These are phyloP conservation scores for Solanum chilense DNA, from an alignment of 257 asterid species.

Conservation along the genomic window DNA sequence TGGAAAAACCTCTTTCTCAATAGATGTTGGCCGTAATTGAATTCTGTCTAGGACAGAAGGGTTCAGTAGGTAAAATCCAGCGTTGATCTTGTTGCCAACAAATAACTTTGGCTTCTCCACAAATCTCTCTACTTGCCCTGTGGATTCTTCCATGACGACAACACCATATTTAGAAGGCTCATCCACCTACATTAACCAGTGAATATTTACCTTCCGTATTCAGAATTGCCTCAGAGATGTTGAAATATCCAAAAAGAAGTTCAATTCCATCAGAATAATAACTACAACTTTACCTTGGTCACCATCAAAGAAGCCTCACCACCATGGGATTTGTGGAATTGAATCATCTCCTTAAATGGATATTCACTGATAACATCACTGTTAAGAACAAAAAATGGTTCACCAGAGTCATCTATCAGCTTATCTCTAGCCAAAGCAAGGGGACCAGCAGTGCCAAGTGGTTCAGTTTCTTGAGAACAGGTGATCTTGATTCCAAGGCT, in stretches of 20 bases:
- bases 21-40: slow-evolving; percentile 64
- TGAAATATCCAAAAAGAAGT: background rate
- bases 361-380: slow-evolving; percentile 94
- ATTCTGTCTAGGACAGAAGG: slow-evolving; percentile 59
- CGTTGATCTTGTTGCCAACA: slow-evolving; percentile 73
- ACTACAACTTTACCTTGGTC: slow-evolving; percentile 33
- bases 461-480: slow-evolving; percentile 97
- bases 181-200: slow-evolving; percentile 40
- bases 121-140: slow-evolving; percentile 66
- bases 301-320: slow-evolving; percentile 98
- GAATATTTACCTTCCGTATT: background rate
- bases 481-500: slow-evolving; percentile 87
- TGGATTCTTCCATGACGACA: slow-evolving; percentile 52
- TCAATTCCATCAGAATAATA: background rate
- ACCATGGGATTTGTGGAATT: slow-evolving; percentile 89
- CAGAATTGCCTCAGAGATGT: background rate
- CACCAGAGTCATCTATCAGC: slow-evolving; percentile 70
- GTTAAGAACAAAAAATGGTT: slow-evolving; percentile 91
- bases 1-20: slow-evolving; percentile 73
- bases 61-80: slow-evolving; percentile 63
- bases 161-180: slow-evolving; percentile 79
- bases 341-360: slow-evolving; percentile 79
- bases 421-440: slow-evolving; percentile 97
- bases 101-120: slow-evolving; percentile 72
- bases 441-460: slow-evolving; percentile 98